Base-by-base conservation (phyloP, 768 basidiomycete genomes). In the Omphalotus guepiniiformis region DNA sequence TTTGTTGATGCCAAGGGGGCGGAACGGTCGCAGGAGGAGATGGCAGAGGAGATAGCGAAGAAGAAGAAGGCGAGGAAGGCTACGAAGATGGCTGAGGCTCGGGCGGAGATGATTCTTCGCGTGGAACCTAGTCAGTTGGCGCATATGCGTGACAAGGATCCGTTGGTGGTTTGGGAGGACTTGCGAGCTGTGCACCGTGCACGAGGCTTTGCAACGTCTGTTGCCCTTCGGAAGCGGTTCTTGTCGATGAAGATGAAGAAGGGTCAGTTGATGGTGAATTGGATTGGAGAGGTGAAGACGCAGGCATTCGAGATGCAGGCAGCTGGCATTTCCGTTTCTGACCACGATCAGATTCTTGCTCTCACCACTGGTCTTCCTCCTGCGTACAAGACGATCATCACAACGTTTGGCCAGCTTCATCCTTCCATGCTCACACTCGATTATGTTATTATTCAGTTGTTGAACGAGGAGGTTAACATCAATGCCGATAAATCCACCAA, bases 241-340 rank as follows among this genome's bases (percentile, higher is more conserved):
- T 36, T 50, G 23, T 40, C 32, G 30, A 44, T 49, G 48, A 50
- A 27, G 29, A 53, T 42, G 38, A n/a, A 19, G 21, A 44, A 42
- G 49, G 28, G 34, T 13, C 48, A 53, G 42, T 41, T 27, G 32
- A 48, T 48, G 47, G 13, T 26, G 18, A 16, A 7, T 19, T 52
- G 51, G 51, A 50, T 52, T 36, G 51, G 48, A 22, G 39, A 52
- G 25, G 48, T 52, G n/a, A 37, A 52, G 32, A 22, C 39, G 39
- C 48, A 38, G 16, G 48, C 48, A 22, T 52, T 52, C 23, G 8
- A 42, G 8, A 18, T 52, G 6, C 7, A 49, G 29, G 39, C 40
- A 28, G 51, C 39, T n/a, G 48, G 48, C 9, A 38, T 40, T 32
- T 27, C 3, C 25, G 37, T 47, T 28, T 16, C 26, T 6, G 49